Conservation (phyloP, 192 early-diverging fungal species). For the Mycoemilia scoparia region DNA sequence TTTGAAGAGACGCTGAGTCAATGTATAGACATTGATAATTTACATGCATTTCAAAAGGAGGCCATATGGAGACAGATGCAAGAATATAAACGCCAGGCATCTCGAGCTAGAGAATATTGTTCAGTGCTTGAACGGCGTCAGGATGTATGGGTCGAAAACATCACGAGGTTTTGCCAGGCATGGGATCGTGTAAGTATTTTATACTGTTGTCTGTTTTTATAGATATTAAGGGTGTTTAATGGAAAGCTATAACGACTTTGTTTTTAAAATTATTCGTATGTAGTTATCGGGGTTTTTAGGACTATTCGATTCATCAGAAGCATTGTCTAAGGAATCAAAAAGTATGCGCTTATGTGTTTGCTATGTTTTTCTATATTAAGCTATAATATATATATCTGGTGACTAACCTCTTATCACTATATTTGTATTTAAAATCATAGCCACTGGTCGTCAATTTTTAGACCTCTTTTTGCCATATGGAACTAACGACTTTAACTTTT, state of each 20-base stretch:
- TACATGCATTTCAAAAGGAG: conserved; percentile 53
- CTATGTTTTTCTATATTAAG: no score
- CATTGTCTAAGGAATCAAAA: not conserved
- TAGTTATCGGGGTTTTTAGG: conserved; percentile 10
- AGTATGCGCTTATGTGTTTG: not conserved
- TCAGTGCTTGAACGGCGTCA: conserved; percentile 28
- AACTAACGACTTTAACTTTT: no score
- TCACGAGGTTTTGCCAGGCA: conserved; percentile 19
- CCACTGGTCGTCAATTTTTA: no score
- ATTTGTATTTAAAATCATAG: no score
- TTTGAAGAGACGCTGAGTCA: no score
- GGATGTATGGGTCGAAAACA: conserved; percentile 16
- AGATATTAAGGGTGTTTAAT: not conserved
- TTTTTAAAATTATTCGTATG: conserved; percentile 8
- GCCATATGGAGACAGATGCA: conserved; percentile 47
- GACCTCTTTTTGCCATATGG: no score
- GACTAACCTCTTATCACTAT: no score
- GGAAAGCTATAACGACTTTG: not conserved
- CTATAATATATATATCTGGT: no score
- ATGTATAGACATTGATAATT: no score
- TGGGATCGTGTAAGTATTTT: conserved; percentile 28
- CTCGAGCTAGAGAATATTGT: conserved; percentile 23
- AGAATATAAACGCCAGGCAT: conserved; percentile 42
- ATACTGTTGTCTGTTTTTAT: conserved; percentile 9
- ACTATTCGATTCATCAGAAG: not conserved